phyloP scores from a whole-genome alignment of 169 alveolate species.

The Cryptosporidium sp. region DNA sequence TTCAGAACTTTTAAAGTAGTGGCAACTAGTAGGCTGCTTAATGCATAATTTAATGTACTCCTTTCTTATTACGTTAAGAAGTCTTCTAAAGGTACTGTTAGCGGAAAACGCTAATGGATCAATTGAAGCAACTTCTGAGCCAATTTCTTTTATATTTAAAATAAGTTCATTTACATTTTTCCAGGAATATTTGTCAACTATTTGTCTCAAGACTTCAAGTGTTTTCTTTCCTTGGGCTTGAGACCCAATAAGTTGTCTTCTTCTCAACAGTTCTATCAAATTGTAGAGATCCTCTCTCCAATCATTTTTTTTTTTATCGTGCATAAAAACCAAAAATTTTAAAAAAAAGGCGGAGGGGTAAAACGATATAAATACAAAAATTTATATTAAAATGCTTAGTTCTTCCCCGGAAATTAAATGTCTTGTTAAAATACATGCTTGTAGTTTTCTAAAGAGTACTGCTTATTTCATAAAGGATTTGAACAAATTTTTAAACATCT shows the following conservation, averaged over 20 bases:
- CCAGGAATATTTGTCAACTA: slow-evolving; percentile 55
- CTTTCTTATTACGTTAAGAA: slow-evolving; percentile 51
- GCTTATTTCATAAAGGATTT: neutral
- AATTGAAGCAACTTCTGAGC: slow-evolving; percentile 34
- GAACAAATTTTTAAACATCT: slow-evolving; percentile 4
- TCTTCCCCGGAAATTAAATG: slow-evolving; percentile 16
- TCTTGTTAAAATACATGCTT: slow-evolving; percentile 36
- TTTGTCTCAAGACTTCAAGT: slow-evolving; percentile 63
- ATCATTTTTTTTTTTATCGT: slow-evolving; percentile 50
- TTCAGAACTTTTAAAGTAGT: slow-evolving; percentile 1
- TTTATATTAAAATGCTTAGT: slow-evolving; percentile 15
- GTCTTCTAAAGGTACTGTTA: slow-evolving; percentile 31
- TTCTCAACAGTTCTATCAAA: slow-evolving; percentile 31
- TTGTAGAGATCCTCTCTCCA: slow-evolving; percentile 64
- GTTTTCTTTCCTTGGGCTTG: slow-evolving; percentile 58
- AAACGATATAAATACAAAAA: neutral
- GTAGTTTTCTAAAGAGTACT: slow-evolving; percentile 33
- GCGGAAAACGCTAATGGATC: slow-evolving; percentile 69
- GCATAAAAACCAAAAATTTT: slow-evolving; percentile 10
- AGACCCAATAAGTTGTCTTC: slow-evolving; percentile 48
- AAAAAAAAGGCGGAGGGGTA: slow-evolving; percentile 11
- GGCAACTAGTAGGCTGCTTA: neutral
- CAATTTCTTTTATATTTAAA: slow-evolving; percentile 1
- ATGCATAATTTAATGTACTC: slow-evolving; percentile 9
- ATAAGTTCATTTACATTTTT: slow-evolving; percentile 46